Base-by-base conservation (phyloP, 306 rosid genomes). In the Medicago arabica region DNA sequence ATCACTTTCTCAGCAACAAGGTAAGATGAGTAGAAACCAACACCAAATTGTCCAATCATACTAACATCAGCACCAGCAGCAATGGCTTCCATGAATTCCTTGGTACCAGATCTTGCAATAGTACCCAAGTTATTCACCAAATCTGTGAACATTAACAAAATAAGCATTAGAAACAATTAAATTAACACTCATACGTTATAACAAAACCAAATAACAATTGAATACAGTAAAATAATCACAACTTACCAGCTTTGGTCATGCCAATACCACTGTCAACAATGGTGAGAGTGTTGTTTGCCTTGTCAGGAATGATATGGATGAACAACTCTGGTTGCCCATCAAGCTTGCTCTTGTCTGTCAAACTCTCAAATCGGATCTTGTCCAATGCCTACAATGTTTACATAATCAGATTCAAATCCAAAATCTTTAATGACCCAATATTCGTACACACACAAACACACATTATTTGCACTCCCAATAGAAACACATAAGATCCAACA, bases 21-120 rank as follows among this genome's bases (percentile, higher is more conserved):
- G 64, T 92, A 92, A 1, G 97, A 91, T 0, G 97, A 92, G 86
- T 92, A 92, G 81, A 92, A 92, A 6, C 97, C 96, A 50, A 92
- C 97, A 81, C 97, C 97, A 28, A 92, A 92, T 74, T 92, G 97
- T 7, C 97, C 97, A 53, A 92, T 92, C 97, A 92, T 92, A 77
- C 97, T 92, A 34, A 92, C 97, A 85, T 92, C 97, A 67, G 97
- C 96, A 60, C 97, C 97, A 18, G 97, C 96, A 36, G 97, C 89
- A 63, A 92, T 47, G 10, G 97, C 97, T 80, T 92, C 97, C 97
- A 92, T 90, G 79, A 92, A 92, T 55, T 92, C 97, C 87, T 92
- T 92, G 80, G 97, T 92, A 1, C 97, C 97, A 59, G 96, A 92
- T 83, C 97, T 83, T 1, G 97, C 97, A 68, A 92, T 92, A 0